Percentiles rank a stretch among this genome's conserved stretches.
phyloP scores from a whole-genome alignment of 768 basidiomycete genomes.

The Agaricus bisporus region DNA sequence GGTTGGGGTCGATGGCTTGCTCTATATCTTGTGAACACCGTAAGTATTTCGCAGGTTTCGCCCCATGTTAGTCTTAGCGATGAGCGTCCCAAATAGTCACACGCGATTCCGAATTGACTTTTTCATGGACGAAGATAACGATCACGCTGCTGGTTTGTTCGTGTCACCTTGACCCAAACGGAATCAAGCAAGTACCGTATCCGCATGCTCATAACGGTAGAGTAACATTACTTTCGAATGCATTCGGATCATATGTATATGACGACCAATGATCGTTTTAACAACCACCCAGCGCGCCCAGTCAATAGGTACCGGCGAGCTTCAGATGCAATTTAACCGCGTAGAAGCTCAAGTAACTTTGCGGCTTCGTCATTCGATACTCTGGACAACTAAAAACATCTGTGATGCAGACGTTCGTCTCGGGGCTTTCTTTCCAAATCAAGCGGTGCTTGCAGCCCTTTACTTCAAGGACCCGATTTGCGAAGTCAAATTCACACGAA shows the following conservation, averaged over 20 bases:
- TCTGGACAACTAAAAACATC: conserved; percentile 49
- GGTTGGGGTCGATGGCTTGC: too few relatives aligned
- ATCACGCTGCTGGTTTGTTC: too few relatives aligned
- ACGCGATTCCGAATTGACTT: too few relatives aligned
- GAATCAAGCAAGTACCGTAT: too few relatives aligned
- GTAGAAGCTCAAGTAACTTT: conserved; percentile 40
- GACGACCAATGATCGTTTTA: not conserved
- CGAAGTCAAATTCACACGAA: conserved; percentile 10
- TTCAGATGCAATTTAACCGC: conserved; percentile 4
- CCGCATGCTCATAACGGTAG: too few relatives aligned
- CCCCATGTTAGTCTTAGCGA: not conserved
- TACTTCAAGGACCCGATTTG: conserved; percentile 17
- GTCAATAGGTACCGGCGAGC: not conserved
- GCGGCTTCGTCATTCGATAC: conserved; percentile 46
- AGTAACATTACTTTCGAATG: too few relatives aligned
- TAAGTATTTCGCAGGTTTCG: too few relatives aligned
- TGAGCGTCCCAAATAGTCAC: too few relatives aligned
- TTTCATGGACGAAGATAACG: too few relatives aligned
- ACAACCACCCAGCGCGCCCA: not conserved
- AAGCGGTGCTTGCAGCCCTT: conserved; percentile 33
- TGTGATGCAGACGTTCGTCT: conserved; percentile 44
- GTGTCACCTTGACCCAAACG: too few relatives aligned
- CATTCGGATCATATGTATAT: not conserved
- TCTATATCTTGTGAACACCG: too few relatives aligned
- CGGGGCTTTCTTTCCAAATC: conserved; percentile 42